Evolutionary conservation across 2,329 filamentous ascomycete species (phyloP), one percentile per base, ranked within the genome.

Genomic region (Neoascochyta sp.): DNA sequence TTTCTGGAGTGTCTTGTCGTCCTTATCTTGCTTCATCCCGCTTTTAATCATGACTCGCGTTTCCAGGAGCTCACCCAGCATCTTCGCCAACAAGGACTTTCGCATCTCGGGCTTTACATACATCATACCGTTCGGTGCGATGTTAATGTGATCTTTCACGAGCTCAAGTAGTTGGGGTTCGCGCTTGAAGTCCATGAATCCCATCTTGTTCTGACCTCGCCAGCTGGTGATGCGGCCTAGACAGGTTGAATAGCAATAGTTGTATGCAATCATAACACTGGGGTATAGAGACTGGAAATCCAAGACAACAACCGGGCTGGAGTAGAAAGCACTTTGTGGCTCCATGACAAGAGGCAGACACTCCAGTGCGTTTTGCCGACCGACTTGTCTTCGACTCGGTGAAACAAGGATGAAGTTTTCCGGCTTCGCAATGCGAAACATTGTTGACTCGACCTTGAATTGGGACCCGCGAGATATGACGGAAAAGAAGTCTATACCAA

Each of bases 221-320:
- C 90, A 95, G 47, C 80, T 78, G 16, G 80, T 77, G 21, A 95
- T 80, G 16, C 92, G 79, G 0, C 92, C 92, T 0, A 96, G 72
- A 48, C 89, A 98, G 0, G 92, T 98, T 0, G 92, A 96, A 57
- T 98, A 98, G 66, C 92, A 98, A 57, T 95, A 92, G 54, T 98
- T 98, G 68, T 98, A 96, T 0, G 92, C 92, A 55, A 98, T 96
- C 88, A 98, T 95, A 38, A 96, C 82, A 62, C 89, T 95, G 0
- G 92, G 92, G 46, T 98, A 98, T 26, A 98, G 67, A 37, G 87
- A 94, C 55, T 96, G 90, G 43, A 98, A 98, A 63, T 98, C 92
- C 5, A 98, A 71, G 0, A 98, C 92, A 3, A 98, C 59, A 0
- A 98, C 60, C 0, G 92, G 92, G 40, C 86, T 92, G 34, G 72